Percentiles rank a stretch among this genome's conserved stretches.
Evolutionary conservation across 495 filamentous ascomycete genomes (phyloP).

Genomic region (Chlorociboria aeruginascens): DNA sequence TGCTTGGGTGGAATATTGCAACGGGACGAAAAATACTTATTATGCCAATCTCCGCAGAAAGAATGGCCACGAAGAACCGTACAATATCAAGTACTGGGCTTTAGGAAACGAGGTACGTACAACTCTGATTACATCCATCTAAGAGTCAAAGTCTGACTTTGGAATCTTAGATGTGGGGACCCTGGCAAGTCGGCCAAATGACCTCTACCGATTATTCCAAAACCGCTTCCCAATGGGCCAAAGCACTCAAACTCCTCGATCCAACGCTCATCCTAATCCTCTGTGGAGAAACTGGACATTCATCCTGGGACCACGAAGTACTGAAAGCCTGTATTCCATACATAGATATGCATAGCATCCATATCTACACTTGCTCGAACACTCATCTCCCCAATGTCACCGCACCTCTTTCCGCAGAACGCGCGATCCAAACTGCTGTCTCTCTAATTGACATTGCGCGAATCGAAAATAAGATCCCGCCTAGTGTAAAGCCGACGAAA

Average conservation of each 20-base stretch:
- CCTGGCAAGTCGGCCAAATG: conserved; percentile 71
- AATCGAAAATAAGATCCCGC: conserved; percentile 51
- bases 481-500: conserved; percentile 35
- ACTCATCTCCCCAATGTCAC: conserved; percentile 44
- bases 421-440: conserved; percentile 59
- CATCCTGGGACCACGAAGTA: conserved; percentile 61
- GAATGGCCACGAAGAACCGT: conserved; percentile 60
- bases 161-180: conserved; percentile 44
- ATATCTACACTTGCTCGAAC: conserved; percentile 55
- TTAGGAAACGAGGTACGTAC: conserved; percentile 51
- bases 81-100: conserved; percentile 51
- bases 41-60: conserved; percentile 66
- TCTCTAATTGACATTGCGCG: conserved; percentile 61
- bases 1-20: conserved; percentile 76
- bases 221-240: conserved; percentile 69
- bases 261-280: conserved; percentile 54
- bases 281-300: conserved; percentile 57
- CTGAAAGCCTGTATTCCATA: conserved; percentile 54
- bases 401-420: conserved; percentile 57
- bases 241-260: conserved; percentile 66
- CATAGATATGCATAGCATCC: conserved; percentile 54
- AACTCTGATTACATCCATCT: not conserved
- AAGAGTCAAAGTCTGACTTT: conserved; percentile 2
- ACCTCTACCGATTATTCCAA: conserved; percentile 66
- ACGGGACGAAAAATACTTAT: conserved; percentile 57